Conservation (phyloP, 495 filamentous ascomycete species). For the Xylaria acuta region DNA sequence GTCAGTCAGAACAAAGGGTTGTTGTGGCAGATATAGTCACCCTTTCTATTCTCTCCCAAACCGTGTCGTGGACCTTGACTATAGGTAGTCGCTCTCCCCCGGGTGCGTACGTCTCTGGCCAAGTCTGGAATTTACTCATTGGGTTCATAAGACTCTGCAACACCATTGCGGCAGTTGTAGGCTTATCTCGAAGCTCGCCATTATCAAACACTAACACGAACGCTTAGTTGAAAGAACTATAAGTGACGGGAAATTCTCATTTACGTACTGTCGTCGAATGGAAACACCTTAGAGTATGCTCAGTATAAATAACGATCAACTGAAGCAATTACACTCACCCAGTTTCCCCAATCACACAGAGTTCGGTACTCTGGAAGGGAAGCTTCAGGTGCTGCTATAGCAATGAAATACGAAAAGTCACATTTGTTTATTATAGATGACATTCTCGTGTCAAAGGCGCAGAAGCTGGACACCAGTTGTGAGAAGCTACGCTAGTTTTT, state of each 20-base stretch:
- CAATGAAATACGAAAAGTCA: constrained; percentile 36
- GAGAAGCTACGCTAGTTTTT: not conserved
- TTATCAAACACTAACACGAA: constrained; percentile 41
- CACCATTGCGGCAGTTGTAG: constrained; percentile 31
- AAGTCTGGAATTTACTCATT: constrained; percentile 22
- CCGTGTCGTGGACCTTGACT: constrained; percentile 8
- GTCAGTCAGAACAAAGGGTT: not conserved
- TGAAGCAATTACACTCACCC: constrained; percentile 32
- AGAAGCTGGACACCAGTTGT: not conserved
- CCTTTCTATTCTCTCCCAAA: constrained; percentile 7
- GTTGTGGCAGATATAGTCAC: not conserved
- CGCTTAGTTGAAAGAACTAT: not conserved
- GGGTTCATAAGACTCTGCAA: constrained; percentile 35
- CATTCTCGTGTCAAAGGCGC: constrained; percentile 30
- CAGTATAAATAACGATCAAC: not conserved
- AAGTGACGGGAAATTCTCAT: not conserved
- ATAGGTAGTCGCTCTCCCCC: constrained; percentile 1
- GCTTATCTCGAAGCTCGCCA: constrained; percentile 36
- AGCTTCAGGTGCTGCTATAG: constrained; percentile 38
- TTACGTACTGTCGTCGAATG: constrained; percentile 14
- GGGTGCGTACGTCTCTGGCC: not conserved
- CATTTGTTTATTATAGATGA: constrained; percentile 19
- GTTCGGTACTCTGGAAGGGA: constrained; percentile 33
- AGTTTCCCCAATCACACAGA: constrained; percentile 45
- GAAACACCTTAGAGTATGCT: constrained; percentile 3